These are phyloP conservation scores for Dothideomycetes sp. DNA, from an alignment of 2,329 filamentous ascomycete species.

Conservation along the genomic window DNA sequence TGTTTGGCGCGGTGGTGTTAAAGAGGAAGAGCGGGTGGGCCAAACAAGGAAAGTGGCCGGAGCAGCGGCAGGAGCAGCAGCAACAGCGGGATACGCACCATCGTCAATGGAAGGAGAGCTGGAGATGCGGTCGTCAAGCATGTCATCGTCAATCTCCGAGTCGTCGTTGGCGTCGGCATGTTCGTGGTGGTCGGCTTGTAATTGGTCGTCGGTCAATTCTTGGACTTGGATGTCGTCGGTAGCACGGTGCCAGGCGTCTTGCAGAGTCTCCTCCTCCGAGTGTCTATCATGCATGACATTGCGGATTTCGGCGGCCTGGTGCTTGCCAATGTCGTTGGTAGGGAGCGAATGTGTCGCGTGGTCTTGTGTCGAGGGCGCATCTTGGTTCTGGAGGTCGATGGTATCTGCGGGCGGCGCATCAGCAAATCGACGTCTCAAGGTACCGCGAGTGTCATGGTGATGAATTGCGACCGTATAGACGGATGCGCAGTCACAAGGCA, in stretches of 20 bases:
- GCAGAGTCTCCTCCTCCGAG: constrained; percentile 61
- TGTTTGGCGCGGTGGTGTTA: constrained; percentile 28
- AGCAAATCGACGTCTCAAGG: background rate
- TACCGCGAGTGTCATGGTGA: no score
- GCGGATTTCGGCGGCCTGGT: constrained; percentile 77
- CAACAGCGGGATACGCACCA: constrained; percentile 62
- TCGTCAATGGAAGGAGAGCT: constrained; percentile 98
- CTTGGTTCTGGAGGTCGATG: constrained; percentile 82
- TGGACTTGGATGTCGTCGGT: constrained; percentile 20
- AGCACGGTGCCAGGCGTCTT: constrained; percentile 42
- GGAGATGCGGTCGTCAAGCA: constrained; percentile 91
- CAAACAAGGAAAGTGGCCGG: no score
- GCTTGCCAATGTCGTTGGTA: constrained; percentile 48
- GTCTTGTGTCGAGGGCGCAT: constrained; percentile 74
- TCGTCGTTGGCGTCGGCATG: constrained; percentile 51
- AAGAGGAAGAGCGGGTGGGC: constrained; percentile 35
- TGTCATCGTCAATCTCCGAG: constrained; percentile 68
- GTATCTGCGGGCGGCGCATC: constrained; percentile 54
- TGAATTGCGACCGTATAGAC: no score
- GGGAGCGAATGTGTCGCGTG: constrained; percentile 53
- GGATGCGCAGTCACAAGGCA: background rate
- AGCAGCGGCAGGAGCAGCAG: constrained; percentile 1
- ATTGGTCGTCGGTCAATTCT: constrained; percentile 53
- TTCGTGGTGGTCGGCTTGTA: constrained; percentile 21
- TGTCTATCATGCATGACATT: constrained; percentile 66